phyloP scores from a whole-genome alignment of 2,329 filamentous ascomycete species.

The Aphanocladium album region DNA sequence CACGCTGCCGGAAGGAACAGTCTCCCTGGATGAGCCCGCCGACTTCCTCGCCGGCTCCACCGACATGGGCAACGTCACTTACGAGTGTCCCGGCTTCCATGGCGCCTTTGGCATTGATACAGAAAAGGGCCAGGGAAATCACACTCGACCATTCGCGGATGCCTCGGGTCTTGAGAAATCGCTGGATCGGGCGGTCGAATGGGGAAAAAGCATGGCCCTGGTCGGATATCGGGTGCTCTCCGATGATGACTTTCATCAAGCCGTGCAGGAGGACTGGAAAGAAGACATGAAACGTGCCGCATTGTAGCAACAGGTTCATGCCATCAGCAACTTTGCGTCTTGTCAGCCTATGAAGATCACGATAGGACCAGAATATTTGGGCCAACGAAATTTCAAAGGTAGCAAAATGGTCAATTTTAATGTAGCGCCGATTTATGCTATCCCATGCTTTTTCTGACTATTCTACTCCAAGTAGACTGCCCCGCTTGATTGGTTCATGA shows the following conservation, averaged over 20 bases:
- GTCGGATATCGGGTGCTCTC: conserved; percentile 23
- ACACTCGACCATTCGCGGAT: conserved; percentile 34
- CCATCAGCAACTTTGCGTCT: too few species aligned
- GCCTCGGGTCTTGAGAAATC: conserved; percentile 32
- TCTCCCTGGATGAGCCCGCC: conserved; percentile 30
- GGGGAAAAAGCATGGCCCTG: conserved; percentile 36
- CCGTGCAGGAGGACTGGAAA: conserved; percentile 22
- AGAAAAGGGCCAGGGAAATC: conserved; percentile 23
- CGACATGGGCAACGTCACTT: conserved; percentile 45
- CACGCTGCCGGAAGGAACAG: conserved; percentile 32
- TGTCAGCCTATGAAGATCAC: too few species aligned
- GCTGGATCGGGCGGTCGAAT: conserved; percentile 32
- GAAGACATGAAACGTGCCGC: conserved; percentile 29
- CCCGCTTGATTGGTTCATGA: conserved; percentile 35
- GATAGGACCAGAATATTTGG: too few species aligned
- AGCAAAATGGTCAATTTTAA: background rate
- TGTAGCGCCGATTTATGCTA: background rate
- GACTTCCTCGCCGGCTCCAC: conserved; percentile 32
- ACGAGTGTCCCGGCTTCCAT: conserved; percentile 40
- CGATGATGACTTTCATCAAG: conserved; percentile 27
- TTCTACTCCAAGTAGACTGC: conserved; percentile 19
- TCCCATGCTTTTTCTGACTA: background rate
- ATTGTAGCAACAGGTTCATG: background rate
- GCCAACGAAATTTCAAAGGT: too few species aligned
- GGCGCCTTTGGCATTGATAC: conserved; percentile 39